A percentile compares a stretch with the other conserved stretches of the same genome.
Evolutionary conservation across 1,139 yeast genomes (phyloP).

Genomic region (Pichia sp.): DNA sequence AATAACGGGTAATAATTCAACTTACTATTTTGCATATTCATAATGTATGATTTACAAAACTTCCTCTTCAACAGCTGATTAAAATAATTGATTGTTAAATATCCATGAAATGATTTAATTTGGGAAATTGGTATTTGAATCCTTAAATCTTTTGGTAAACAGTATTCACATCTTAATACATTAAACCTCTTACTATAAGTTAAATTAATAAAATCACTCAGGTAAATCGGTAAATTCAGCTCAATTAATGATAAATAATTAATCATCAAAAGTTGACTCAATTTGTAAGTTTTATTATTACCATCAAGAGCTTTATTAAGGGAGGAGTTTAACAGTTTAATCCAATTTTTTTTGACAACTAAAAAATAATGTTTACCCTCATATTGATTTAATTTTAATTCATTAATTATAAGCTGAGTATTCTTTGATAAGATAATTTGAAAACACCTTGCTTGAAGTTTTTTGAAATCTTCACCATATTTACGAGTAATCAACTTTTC

Average conservation of each 20-base stretch:
- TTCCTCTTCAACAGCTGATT: slow-evolving; percentile 6
- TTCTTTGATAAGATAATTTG: slow-evolving; percentile 18
- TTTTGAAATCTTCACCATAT: slow-evolving; percentile 13
- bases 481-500: slow-evolving; percentile 22
- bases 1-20: slow-evolving; percentile 25
- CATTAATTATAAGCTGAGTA: slow-evolving; percentile 7
- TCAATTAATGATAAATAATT: slow-evolving; percentile 16
- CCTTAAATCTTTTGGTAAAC: slow-evolving; percentile 15
- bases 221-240: slow-evolving; percentile 14
- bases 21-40: neutral
- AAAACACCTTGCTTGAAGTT: slow-evolving; percentile 10
- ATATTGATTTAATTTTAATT: slow-evolving; percentile 7
- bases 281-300: neutral
- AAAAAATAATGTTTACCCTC: slow-evolving; percentile 3
- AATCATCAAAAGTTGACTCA: slow-evolving; percentile 7
- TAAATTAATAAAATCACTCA: slow-evolving; percentile 14
- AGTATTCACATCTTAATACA: slow-evolving; percentile 8
- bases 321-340: neutral
- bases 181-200: slow-evolving; percentile 9
- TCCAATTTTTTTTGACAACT: slow-evolving; percentile 24
- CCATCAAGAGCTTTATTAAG: neutral
- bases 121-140: slow-evolving; percentile 10
- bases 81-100: slow-evolving; percentile 9
- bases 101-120: slow-evolving; percentile 11
- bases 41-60: slow-evolving; percentile 3